A percentile compares a stretch with the other conserved stretches of the same genome.
phyloP scores from a whole-genome alignment of 2,329 filamentous ascomycete genomes.

The Keithomyces neogunnii region DNA sequence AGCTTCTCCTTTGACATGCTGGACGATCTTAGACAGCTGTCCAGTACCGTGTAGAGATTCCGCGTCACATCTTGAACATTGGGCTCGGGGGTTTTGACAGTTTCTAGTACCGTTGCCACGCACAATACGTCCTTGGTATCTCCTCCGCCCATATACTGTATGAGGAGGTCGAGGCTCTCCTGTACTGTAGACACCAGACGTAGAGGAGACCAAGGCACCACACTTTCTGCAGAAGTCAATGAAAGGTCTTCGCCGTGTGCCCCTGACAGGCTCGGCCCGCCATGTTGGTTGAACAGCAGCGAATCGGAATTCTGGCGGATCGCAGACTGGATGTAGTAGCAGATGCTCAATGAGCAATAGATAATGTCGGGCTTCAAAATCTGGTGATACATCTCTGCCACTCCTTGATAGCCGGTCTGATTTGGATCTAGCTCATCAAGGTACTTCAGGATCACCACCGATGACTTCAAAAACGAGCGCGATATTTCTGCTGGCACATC shows the following conservation, averaged over 20 bases:
- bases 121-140: constrained; percentile 43
- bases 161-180: constrained; percentile 36
- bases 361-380: constrained; percentile 45
- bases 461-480: constrained; percentile 43
- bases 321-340: constrained; percentile 41
- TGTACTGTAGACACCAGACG: constrained; percentile 36
- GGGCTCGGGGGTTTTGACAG: constrained; percentile 32
- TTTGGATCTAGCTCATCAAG: constrained; percentile 44
- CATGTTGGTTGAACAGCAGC: constrained; percentile 20
- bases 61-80: constrained; percentile 32
- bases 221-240: constrained; percentile 25
- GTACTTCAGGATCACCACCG: constrained; percentile 46
- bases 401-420: constrained; percentile 35
- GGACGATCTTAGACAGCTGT: constrained; percentile 35
- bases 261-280: constrained; percentile 19
- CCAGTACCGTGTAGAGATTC: constrained; percentile 33
- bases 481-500: constrained; percentile 43
- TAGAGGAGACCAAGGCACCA: constrained; percentile 32
- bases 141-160: constrained; percentile 37
- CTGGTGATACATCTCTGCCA: constrained; percentile 44
- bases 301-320: constrained; percentile 21
- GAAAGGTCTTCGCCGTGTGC: constrained; percentile 10
- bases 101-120: constrained; percentile 38
- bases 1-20: constrained; percentile 31
- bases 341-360: constrained; percentile 46